Base-by-base conservation (phyloP, 2,329 filamentous ascomycete genomes). In the Phoma sp. region DNA sequence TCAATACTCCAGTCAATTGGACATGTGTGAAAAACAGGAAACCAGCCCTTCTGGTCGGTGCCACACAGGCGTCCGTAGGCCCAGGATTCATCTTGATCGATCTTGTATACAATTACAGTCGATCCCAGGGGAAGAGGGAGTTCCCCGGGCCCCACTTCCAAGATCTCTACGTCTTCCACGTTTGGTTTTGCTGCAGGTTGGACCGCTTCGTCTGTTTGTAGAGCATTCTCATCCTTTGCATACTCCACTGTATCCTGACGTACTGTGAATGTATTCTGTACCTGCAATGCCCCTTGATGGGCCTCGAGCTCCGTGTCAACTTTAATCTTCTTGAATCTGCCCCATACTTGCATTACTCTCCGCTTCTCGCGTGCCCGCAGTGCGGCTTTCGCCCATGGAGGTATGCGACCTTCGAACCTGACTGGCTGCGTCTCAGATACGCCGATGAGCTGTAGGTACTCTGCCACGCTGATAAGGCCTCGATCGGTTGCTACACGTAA, bases 401-500 rank as follows among this genome's bases (percentile, higher is more conserved):
- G 64, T 28, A 53, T 56, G 17, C 29, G 21, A 2, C 65, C 64
- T 7, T 60, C 34, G 38, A 68, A 65, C 12, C 60, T 57, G 1
- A 65, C 48, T 17, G 56, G 54, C 23, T 58, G 59, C n/a, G 53
- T 49, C 7, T 57, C 50, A 4, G 62, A 56, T 4, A 66, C 32
- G 2, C 56, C 57, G 17, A 60, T 48, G 15, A 61, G 47, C 23
- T 57, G 54, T 10, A 65, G 33, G 28, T 66, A 68, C 9, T 55
- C 43, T 4, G 57, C 48, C 1, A 40, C 59, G 10, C 48, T 34
- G 10, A 68, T 29, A 4, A 66, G 47, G 10, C 65, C 63, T 3
- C 20, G 42, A 14, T 65, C 60, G 1, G 60, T 59, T 14, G 57
- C 61, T 9, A 68, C 53, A 18, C 64, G 40, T 10, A 68, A 28